Evolutionary conservation across 495 filamentous ascomycete genomes (phyloP), one percentile per base, ranked within the genome.

Genomic region (Evernia prunastri): DNA sequence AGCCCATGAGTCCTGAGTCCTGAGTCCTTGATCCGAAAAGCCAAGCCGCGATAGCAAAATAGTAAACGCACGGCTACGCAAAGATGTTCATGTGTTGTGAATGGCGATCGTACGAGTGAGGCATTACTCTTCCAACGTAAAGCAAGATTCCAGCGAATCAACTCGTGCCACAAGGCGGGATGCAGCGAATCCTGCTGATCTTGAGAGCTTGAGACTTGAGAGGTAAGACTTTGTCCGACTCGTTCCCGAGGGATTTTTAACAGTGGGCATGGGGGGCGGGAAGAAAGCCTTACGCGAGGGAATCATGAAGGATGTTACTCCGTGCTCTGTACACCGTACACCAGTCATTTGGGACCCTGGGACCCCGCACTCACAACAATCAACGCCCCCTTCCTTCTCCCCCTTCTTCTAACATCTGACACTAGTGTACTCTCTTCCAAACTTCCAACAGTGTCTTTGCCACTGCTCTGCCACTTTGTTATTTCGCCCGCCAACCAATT

Each of bases 91-190:
- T 63, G 61, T 63, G 61, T n/a, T n/a, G n/a, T n/a, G n/a, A n/a
- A 64, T 64, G 29, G 56, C 17, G 56, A 64, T 64, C 56, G 42
- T 43, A 42, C 25, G 29, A n/a, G 23, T 40, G 31, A 35, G 53
- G 53, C 49, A 49, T 39, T 54, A 33, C 12, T 9, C 39, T 51
- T 56, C 56, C 35, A 42, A 53, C 56, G 45, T 59, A 64, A n/a
- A 59, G 62, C 61, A 49, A 18, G 23, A 36, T 25, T 39, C 56
- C 29, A 51, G 61, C 62, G 47, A 67, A 67, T 67, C 62, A 67
- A 29, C 20, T 39, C 31, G 56, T 64, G 66, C 66, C 62, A 65
- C 66, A 68, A 61, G 29, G 36, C 63, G 37, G 31, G 47, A 57
- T 49, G 47, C 56, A 64, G 43, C 39, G 43, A 37, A 40, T 29